Evolutionary conservation across 1,284 basidiomycete species (phyloP), one percentile per base, ranked within the genome.

Genomic region (Mixia osmundae): DNA sequence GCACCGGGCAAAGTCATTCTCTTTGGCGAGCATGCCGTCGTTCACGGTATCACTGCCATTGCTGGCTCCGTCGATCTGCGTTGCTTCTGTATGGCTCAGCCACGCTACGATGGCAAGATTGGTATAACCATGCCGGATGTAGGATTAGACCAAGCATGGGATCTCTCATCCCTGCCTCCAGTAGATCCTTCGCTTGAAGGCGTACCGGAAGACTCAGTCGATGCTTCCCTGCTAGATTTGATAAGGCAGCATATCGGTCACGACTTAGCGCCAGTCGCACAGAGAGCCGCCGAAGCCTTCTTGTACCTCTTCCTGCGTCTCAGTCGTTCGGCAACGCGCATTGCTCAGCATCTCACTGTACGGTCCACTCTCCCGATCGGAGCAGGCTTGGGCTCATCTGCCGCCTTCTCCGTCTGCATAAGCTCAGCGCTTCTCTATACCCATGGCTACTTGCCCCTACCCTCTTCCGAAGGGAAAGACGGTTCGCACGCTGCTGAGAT

Each of bases 21-120:
- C 40, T 97, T 97, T 48, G 91, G 91, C 36, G 91, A 99, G 60
- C 91, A 99, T 58, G 91, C 91, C 12, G 91, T 99, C 36, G 91
- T 99, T 16, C 78, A 97, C 55, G 91, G 91, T 38, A 77, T 87
- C 37, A 91, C 85, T 40, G 91, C 91, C 4, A 70, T 99, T 34
- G 91, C 89, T 8, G 87, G 83, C 18, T 75, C 83, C 8, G 77
- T 97, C 22, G 82, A 89, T 54, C 70, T 97, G 41, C 76, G 91
- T 35, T 97, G 89, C 58, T 99, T 85, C 58, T 79, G 76, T 7
- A 67, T 82, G 36, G 66, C 76, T 27, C 69, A 72, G 7, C 73
- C 77, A 10, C 70, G 76, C 38, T 56, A 66, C 24, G 79, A 87
- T 54, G 65, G 65, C 35, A 76, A 69, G 49, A 47, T 97, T 22